Evolutionary conservation across 1,284 basidiomycete species (phyloP), one percentile per base, ranked within the genome.

Genomic region (Puccinia horiana): DNA sequence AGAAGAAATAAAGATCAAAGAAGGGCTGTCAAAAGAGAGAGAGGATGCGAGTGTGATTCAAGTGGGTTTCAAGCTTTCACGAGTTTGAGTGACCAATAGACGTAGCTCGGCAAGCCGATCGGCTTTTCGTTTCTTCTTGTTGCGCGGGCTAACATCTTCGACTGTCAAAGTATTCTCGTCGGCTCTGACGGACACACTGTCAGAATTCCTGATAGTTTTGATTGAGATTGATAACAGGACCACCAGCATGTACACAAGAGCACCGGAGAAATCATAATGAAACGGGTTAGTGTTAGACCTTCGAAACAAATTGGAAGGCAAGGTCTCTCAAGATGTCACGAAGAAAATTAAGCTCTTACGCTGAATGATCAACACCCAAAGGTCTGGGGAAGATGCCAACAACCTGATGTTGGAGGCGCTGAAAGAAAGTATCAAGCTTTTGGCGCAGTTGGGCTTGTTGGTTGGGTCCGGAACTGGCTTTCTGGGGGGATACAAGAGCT

Each of bases 121-220:
- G 37, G 69, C 69, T 35, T 72, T 47, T 2, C 69, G 69, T n/a
- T 72, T 72, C 47, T 72, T 72, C 69, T 72, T 72, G 14, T 72
- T 72, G 20, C 18, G 44, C 2, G 69, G 69, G 12, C 26, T 72
- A n/a, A 44, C 40, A 35, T 67, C 63, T 23, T 67, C 37, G 29
- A 11, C 63, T n/a, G 14, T 32, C 16, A 3, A 32, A 29, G n/a
- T 23, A 12, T 29, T 16, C 5, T 52, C 37, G 40, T 29, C 23
- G 6, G 49, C 69, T 72, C 69, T 49, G 37, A 49, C 26, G 44
- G 37, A 42, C 8, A n/a, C n/a, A 20, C 61, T 26, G 2, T 44
- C 63, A 14, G 63, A 42, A 6, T 40, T 32, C 20, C 63, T 67
- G 32, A 42, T 40, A 2, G 32, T 37, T 29, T n/a, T n/a, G n/a